Base-by-base conservation (phyloP, 768 basidiomycete genomes). In the Podaxis sp. region DNA sequence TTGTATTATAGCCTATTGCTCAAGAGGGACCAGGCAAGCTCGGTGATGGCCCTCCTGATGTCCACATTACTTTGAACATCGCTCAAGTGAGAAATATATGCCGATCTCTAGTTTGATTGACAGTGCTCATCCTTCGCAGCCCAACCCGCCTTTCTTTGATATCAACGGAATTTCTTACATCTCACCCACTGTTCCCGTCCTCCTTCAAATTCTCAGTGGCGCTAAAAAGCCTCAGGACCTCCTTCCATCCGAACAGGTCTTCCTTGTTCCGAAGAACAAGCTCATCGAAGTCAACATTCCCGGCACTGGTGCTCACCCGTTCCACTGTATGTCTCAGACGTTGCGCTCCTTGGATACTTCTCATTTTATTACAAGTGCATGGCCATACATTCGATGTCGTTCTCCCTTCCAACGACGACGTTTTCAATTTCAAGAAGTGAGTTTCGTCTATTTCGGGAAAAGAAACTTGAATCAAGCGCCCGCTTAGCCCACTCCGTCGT, bases 321-420 rank as follows among this genome's bases (percentile, higher is more conserved):
- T 60, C 56, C 36, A 63, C 56, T 58, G 64, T 56, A 37, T 33
- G 60, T 40, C 43, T 25, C 51, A 5, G 11, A 22, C 2, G 8
- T 33, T 33, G 33, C 9, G 33, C 8, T 33, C 33, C 33, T 19
- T 15, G 15, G 43, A 46, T 41, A 13, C 55, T 22, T 56, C 22
- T 19, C 47, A n/a, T 41, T 36, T 19, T n/a, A 29, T 25, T 36
- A 38, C 55, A 43, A 60, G 59, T 69, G 29, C 68, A 71, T 64
- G 73, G 71, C 0, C 71, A 74, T 51, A 68, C 66, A 2, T 73
- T 73, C 58, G 69, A 69, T 40, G 52, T 73, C 29, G 64, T 73
- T 9, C 66, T 55, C 5, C 47, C 54, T 3, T 49, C 64, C 11
- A 52, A 56, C 12, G 59, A 52, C 13, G 33, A 19, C 12, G 17